Conservation (phyloP, 1,284 basidiomycete genomes). For the Fomes fomentarius region DNA sequence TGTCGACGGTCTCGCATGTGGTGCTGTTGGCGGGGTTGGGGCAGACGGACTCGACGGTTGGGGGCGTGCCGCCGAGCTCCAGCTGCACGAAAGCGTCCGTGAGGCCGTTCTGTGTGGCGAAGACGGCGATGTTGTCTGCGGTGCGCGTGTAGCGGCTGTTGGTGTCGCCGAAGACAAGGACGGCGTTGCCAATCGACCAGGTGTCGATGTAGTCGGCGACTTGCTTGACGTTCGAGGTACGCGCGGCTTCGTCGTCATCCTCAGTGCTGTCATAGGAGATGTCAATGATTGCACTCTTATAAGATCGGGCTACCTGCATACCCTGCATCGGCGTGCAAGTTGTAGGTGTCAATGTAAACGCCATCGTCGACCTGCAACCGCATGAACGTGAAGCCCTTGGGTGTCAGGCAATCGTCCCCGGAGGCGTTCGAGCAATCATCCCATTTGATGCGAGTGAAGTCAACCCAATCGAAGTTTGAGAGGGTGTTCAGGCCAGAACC, state of each 20-base stretch:
- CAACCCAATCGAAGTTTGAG: constrained; percentile 15
- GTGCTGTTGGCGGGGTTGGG: constrained; percentile 3
- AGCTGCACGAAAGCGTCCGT: constrained; percentile 16
- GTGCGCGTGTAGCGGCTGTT: constrained; percentile 18
- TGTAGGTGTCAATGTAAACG: constrained; percentile 11
- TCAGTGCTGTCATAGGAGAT: constrained; percentile 1
- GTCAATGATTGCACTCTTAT: not conserved
- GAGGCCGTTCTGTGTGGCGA: constrained; percentile 11
- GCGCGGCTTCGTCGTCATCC: constrained; percentile 13
- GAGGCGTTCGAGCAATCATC: constrained; percentile 12
- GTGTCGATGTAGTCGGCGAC: constrained; percentile 6
- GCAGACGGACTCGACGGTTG: constrained; percentile 5
- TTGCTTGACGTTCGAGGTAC: constrained; percentile 12
- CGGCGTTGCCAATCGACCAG: constrained; percentile 11
- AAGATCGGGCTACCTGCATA: not conserved
- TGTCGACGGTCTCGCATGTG: constrained; percentile 19
- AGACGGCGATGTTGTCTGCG: constrained; percentile 7
- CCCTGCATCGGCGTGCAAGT: constrained; percentile 15
- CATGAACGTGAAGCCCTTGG: constrained; percentile 21
- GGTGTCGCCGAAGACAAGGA: constrained; percentile 17
- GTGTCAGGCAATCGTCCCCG: constrained; percentile 14
- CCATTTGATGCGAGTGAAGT: constrained; percentile 14
- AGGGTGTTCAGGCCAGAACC: constrained; percentile 15
- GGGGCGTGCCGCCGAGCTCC: constrained; percentile 4
- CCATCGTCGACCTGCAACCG: constrained; percentile 9